Percentiles rank a stretch among this genome's conserved stretches.
Conservation (phyloP, 2,329 filamentous ascomycete species). For the Teratosphaeria destructans region DNA sequence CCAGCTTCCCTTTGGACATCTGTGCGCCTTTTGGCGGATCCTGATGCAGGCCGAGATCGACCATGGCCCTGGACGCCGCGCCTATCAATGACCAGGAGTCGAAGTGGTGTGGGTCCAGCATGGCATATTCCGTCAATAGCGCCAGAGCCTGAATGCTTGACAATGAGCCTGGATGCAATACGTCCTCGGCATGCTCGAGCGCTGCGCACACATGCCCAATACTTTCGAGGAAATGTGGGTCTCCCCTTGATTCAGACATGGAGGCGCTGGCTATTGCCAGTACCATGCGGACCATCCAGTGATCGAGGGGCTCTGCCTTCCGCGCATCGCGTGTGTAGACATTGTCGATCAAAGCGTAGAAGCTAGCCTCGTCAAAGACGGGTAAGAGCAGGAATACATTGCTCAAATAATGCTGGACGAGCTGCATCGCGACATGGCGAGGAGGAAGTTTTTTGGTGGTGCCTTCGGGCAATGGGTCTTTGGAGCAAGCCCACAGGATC, state of each 20-base stretch:
- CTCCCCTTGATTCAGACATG: slow-evolving; percentile 55
- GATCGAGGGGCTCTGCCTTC: slow-evolving; percentile 55
- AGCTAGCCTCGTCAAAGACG: slow-evolving; percentile 66
- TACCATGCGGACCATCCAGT: slow-evolving; percentile 83
- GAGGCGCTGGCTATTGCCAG: slow-evolving; percentile 70
- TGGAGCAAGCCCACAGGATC: slow-evolving; percentile 70
- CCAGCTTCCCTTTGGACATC: slow-evolving; percentile 58
- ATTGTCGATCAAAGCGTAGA: slow-evolving; percentile 70
- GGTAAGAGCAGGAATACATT: slow-evolving; percentile 74
- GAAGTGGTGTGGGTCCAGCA: slow-evolving; percentile 82
- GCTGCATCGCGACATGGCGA: slow-evolving; percentile 54
- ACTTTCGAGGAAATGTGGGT: slow-evolving; percentile 54
- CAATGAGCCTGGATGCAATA: slow-evolving; percentile 74
- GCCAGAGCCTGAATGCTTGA: slow-evolving; percentile 80
- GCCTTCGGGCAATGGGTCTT: slow-evolving; percentile 58
- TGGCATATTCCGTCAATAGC: slow-evolving; percentile 77
- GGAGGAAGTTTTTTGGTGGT: slow-evolving; percentile 55
- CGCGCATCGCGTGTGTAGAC: slow-evolving; percentile 63
- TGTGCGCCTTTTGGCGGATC: slow-evolving; percentile 65
- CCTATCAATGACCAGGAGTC: slow-evolving; percentile 92
- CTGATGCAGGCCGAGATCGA: slow-evolving; percentile 88
- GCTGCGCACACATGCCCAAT: slow-evolving; percentile 54
- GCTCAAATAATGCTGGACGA: slow-evolving; percentile 75
- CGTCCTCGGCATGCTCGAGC: slow-evolving; percentile 66
- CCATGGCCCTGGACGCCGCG: slow-evolving; percentile 73